Evolutionary conservation across 768 basidiomycete species (phyloP).

Genomic region (Termitomyces sp.): DNA sequence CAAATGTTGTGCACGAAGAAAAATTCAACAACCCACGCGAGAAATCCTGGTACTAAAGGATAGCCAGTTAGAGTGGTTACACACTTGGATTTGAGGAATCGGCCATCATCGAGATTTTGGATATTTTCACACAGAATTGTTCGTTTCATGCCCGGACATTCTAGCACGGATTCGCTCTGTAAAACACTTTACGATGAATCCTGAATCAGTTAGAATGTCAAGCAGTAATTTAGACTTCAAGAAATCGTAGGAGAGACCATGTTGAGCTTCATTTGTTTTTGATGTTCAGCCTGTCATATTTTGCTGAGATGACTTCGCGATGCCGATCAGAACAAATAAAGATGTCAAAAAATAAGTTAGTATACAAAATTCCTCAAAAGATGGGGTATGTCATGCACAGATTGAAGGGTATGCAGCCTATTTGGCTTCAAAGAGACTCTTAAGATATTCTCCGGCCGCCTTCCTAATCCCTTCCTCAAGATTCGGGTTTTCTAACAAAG

Average conservation of each 20-base stretch:
- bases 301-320: background rate
- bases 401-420: conserved; percentile 13
- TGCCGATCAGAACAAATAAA: background rate
- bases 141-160: background rate
- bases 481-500: conserved; percentile 53
- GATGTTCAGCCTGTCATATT: background rate
- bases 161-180: background rate
- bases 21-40: background rate
- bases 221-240: background rate
- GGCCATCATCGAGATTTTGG: background rate
- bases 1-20: background rate
- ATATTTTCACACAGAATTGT: background rate
- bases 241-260: background rate
- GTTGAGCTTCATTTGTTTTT: too few relatives aligned
- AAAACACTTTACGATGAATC: too few relatives aligned
- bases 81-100: background rate
- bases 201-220: background rate
- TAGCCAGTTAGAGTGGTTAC: background rate
- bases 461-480: conserved; percentile 59
- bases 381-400: conserved; percentile 3
- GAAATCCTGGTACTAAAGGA: background rate
- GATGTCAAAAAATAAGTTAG: conserved; percentile 9
- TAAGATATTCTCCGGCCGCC: conserved; percentile 68
- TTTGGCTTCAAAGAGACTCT: conserved; percentile 52
- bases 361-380: conserved; percentile 8